Conservation (phyloP, 768 basidiomycete species). For the Boletus rex-veris region DNA sequence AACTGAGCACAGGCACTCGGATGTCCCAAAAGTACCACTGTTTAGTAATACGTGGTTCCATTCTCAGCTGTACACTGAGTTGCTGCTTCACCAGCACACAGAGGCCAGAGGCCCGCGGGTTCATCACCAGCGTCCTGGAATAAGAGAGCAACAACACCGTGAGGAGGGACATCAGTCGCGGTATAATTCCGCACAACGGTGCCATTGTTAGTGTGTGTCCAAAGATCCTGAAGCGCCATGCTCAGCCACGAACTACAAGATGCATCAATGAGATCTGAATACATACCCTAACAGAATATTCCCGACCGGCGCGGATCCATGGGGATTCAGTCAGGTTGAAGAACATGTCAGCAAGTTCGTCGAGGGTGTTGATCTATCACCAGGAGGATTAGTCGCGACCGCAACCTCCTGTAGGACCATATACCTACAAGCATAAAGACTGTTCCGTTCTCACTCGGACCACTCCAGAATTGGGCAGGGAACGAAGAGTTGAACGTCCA, state of each 20-base stretch:
- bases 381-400: neutral
- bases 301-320: conserved; percentile 62
- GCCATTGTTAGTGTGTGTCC: conserved; percentile 68
- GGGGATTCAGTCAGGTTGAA: conserved; percentile 68
- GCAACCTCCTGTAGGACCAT: neutral
- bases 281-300: conserved; percentile 59
- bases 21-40: neutral
- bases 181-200: conserved; percentile 57
- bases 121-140: conserved; percentile 66
- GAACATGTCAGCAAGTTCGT: conserved; percentile 49
- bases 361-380: conserved; percentile 52
- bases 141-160: conserved; percentile 63
- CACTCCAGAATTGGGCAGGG: conserved; percentile 69
- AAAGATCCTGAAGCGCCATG: conserved; percentile 49
- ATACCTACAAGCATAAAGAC: conserved; percentile 60
- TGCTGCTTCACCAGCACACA: conserved; percentile 43
- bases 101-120: conserved; percentile 53
- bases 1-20: neutral
- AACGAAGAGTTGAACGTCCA: conserved; percentile 39
- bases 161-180: conserved; percentile 48
- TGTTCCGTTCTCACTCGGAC: conserved; percentile 56
- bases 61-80: conserved; percentile 59
- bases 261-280: neutral
- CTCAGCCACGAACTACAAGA: neutral
- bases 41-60: conserved; percentile 40